Evolutionary conservation across 2,329 filamentous ascomycete genomes (phyloP).

Genomic region (Uncinocarpus reesii): DNA sequence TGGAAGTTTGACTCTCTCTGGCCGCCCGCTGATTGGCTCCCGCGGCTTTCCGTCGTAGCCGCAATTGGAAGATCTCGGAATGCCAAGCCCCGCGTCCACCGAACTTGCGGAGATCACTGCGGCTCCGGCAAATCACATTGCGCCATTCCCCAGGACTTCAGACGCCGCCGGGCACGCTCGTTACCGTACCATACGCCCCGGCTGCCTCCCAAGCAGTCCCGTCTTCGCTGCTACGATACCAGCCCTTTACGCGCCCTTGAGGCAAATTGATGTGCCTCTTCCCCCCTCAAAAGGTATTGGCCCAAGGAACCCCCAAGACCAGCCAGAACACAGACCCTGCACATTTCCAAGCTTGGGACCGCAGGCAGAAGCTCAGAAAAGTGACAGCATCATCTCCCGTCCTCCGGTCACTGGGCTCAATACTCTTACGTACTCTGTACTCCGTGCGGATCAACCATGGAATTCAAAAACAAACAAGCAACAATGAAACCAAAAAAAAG

Average conservation of each 20-base stretch:
- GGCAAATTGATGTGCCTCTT: no score
- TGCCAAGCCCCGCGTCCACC: slow-evolving; percentile 2
- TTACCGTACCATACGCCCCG: background rate
- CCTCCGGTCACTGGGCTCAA: background rate
- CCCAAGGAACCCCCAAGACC: background rate
- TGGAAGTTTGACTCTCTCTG: background rate
- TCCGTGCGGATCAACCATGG: background rate
- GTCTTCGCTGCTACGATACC: background rate
- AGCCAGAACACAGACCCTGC: no score
- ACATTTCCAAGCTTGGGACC: no score
- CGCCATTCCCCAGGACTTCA: background rate
- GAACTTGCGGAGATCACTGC: slow-evolving; percentile 1
- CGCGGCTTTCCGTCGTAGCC: background rate
- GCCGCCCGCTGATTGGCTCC: slow-evolving; percentile 1
- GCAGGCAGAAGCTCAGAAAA: no score
- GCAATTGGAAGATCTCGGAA: slow-evolving; percentile 1
- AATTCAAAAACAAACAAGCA: background rate
- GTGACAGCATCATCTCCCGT: background rate
- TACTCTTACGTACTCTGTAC: slow-evolving; percentile 3
- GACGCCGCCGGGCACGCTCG: no score
- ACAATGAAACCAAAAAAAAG: no score
- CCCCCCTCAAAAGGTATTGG: no score
- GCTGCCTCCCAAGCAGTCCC: background rate
- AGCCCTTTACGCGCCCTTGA: no score
- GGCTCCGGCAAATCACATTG: background rate